Base-by-base conservation (phyloP, 163 green algal genomes). In the Trebouxiophyceae sp. region DNA sequence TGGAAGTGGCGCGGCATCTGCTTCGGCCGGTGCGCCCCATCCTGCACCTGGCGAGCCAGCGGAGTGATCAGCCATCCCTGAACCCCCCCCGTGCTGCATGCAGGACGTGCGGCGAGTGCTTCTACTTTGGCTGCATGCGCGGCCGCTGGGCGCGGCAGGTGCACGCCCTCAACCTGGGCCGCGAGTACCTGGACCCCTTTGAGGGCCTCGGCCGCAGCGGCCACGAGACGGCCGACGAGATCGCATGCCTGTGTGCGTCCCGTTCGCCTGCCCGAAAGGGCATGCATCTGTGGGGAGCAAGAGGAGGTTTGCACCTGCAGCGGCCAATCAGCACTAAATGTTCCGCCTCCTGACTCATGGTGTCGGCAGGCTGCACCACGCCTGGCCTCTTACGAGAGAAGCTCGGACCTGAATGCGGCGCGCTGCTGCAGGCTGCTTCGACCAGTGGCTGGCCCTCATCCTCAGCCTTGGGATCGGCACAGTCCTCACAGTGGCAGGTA, bases 41-140 rank as follows among this genome's bases (percentile, higher is more conserved):
- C 3, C 23, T 5, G 5, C 24, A 29, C 27, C 6, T 7, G 22
- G 24, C 39, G 55, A 61, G 6, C 22, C 5, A 61, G 22, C 6
- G 55, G n/a, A n/a, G 27, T 61, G 6, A 33, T n/a, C n/a, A n/a
- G n/a, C n/a, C n/a, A n/a, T n/a, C n/a, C n/a, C n/a, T n/a, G n/a
- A n/a, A n/a, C n/a, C n/a, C n/a, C n/a, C n/a, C n/a, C n/a, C n/a
- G n/a, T n/a, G n/a, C n/a, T n/a, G n/a, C n/a, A 34, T 45, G 45
- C 65, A 76, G 77, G 22, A 77, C 77, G 3, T 50, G 54, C 8
- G 19, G 62, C 12, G 55, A 81, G 54, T 84, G 77, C 59, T 80
- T 69, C 64, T 84, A 65, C 63, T 74, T 74, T 22, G 77, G 74
- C 27, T n/a, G 72, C 5, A 54, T 71, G 22, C 61, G 76, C 29